Evolutionary conservation across 2,329 filamentous ascomycete species (phyloP), one percentile per base, ranked within the genome.

Genomic region (Arthrobotrys pseudoclavata): DNA sequence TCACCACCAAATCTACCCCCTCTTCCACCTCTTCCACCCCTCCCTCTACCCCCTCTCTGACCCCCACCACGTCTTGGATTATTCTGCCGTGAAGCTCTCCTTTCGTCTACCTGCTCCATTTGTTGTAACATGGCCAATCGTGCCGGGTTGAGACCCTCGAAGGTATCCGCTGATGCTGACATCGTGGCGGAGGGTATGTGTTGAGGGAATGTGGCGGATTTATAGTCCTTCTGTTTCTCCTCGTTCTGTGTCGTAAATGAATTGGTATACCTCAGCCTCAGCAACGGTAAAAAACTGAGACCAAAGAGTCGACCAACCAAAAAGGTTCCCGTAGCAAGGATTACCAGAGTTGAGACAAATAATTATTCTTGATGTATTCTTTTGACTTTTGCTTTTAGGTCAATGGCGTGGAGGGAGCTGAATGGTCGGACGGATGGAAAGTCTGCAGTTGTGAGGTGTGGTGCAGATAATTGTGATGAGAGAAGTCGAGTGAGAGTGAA

Each of bases 101-200:
- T 15, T 31, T 76, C 42, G 4, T 61, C 50, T n/a, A 22, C 18
- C 26, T 57, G 42, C 3, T 76, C 66, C 63, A 62, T 47, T 37
- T 76, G 66, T 18, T 76, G 72, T 18, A 76, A 55, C 72, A 76
- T 76, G 10, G 72, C 72, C 48, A 76, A 40, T 13, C 72, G 66
- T 6, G 66, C 60, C 7, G 72, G 72, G 37, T 76, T 53, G 48
- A 76, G 66, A 22, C 72, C 72, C 31, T 76, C 50, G 24, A 76
- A 76, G 45, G 42, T 47, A 10, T 48, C 62, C 31, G 63, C 15
- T 6, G 42, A 45, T 22, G 66, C 62, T 15, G 68, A 71, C 72
- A 76, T 76, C 42, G 37, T 55, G 40, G 20, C 40, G 55, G 57
- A 18, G 24, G 31, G 50, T 18, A 9, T 15, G 18, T 15, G 50